Percentiles rank a stretch among this genome's conserved stretches.
phyloP scores from a whole-genome alignment of 2,329 filamentous ascomycete species.

The Fusarium torreyae region DNA sequence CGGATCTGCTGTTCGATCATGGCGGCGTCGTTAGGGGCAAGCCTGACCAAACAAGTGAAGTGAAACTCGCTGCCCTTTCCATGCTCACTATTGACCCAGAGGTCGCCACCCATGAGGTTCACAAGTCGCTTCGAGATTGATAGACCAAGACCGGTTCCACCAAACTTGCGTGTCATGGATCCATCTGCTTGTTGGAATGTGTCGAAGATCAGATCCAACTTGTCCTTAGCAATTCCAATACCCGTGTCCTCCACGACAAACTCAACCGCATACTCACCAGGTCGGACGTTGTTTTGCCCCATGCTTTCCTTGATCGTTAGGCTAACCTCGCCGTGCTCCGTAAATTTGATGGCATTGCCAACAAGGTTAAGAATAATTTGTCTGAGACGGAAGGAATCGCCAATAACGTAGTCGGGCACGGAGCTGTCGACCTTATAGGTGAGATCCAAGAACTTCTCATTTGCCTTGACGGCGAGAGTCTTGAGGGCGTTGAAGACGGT shows the following conservation, averaged over 20 bases:
- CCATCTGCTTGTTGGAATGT: slow-evolving; percentile 99
- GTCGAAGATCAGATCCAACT: slow-evolving; percentile 97
- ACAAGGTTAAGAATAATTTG: slow-evolving; percentile 98
- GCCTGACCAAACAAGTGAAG: slow-evolving; percentile 93
- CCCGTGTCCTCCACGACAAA: slow-evolving; percentile 97
- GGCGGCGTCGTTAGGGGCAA: slow-evolving; percentile 83
- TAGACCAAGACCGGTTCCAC: slow-evolving; percentile 91
- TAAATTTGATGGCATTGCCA: slow-evolving; percentile 99
- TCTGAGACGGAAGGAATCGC: slow-evolving; percentile 94
- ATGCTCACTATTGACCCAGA: slow-evolving; percentile 95
- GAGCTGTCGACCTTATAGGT: slow-evolving; percentile 95
- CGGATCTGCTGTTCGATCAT: slow-evolving; percentile 86
- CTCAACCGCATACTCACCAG: slow-evolving; percentile 91
- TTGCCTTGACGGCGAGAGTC: slow-evolving; percentile 95
- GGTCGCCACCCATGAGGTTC: slow-evolving; percentile 94
- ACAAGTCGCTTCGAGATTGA: slow-evolving; percentile 97
- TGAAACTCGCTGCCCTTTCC: slow-evolving; percentile 95
- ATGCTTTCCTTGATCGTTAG: slow-evolving; percentile 84
- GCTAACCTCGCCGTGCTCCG: slow-evolving; percentile 95
- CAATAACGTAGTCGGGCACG: slow-evolving; percentile 94
- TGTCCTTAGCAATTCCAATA: slow-evolving; percentile 95
- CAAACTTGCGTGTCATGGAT: slow-evolving; percentile 95
- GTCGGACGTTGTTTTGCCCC: slow-evolving; percentile 73
- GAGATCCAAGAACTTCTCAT: slow-evolving; percentile 93
- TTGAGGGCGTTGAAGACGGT: slow-evolving; percentile 98